phyloP scores from a whole-genome alignment of 2,329 filamentous ascomycete species.

The Pseudomassariella vexata region DNA sequence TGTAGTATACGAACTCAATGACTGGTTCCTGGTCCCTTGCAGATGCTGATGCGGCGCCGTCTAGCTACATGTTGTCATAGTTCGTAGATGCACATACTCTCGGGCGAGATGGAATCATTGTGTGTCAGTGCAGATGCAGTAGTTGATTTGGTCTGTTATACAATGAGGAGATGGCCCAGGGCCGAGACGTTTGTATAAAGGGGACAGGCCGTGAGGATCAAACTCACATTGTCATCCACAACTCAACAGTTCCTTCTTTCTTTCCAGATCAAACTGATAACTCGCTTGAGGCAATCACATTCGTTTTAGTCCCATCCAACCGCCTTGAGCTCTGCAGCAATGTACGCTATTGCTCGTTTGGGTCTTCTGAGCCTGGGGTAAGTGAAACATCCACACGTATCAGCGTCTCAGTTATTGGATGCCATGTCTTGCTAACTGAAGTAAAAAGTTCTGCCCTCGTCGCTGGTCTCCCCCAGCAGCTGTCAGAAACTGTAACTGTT shows the following conservation, averaged over 20 bases:
- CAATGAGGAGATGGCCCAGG: background rate
- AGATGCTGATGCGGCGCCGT: background rate
- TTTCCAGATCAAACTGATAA: constrained; percentile 1
- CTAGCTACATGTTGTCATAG: background rate
- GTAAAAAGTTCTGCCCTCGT: constrained; percentile 14
- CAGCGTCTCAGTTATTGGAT: background rate
- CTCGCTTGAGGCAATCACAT: constrained; percentile 14
- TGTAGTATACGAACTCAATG: background rate
- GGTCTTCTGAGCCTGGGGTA: constrained; percentile 21
- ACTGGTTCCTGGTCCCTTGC: background rate
- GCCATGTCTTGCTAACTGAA: constrained; percentile 12
- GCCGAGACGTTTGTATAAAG: constrained; percentile 11
- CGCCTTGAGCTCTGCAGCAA: constrained; percentile 11
- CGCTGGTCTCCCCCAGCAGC: constrained; percentile 14
- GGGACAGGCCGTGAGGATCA: background rate
- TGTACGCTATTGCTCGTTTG: constrained; percentile 16
- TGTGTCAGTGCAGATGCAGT: background rate
- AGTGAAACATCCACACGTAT: background rate
- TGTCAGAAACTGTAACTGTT: constrained; percentile 17
- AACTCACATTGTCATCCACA: too few relatives aligned
- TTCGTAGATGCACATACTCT: background rate
- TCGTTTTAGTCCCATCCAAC: constrained; percentile 14
- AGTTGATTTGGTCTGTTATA: background rate
- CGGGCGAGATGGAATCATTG: background rate
- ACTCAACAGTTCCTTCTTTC: too few relatives aligned